Evolutionary conservation across 2,329 filamentous ascomycete genomes (phyloP), one percentile per base, ranked within the genome.

Genomic region (Diaporthe amygdali): DNA sequence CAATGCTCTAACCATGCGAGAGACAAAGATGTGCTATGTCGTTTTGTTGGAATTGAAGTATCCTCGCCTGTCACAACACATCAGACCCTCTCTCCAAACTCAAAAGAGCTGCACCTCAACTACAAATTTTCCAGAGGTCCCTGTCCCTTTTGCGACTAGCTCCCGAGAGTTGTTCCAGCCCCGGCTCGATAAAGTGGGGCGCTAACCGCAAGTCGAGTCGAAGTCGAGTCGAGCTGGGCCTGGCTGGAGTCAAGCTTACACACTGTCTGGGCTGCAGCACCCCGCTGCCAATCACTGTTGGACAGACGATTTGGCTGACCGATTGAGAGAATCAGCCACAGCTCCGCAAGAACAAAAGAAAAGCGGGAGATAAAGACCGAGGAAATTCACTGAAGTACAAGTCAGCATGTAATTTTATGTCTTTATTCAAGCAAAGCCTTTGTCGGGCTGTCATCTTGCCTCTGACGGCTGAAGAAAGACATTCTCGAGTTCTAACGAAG

Each of bases 121-220:
- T 71, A 54, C 64, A 71, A 71, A 68, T 68, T 71, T 71, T 71
- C 64, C n/a, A n/a, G n/a, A n/a, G n/a, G n/a, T n/a, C n/a, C n/a
- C 52, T 71, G 34, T 6, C 67, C 52, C 34, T 49, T 64, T 63
- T 69, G n/a, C 44, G 46, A 51, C 69, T 71, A 71, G 69, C 64
- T 47, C 46, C 69, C 69, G 69, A 68, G 22, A 47, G 69, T 71
- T 71, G 44, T 71, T 71, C 69, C 69, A 71, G 69, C 69, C 66
- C 69, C 64, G 69, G 37, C 17, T 37, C 44, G 59, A 15, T 14
- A 10, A 49, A 64, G 66, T 51, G 66, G 66, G 34, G 15, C 51
- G 4, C 17, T 17, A 25, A 25, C n/a, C 4, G 27, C 41, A 5
- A 20, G 59, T 37, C 59, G 12, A 25, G 44, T n/a, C n/a, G n/a